Percentiles rank a stretch among this genome's conserved stretches.
Evolutionary conservation across 1,284 basidiomycete genomes (phyloP).

Genomic region (Lentinus polychrous): DNA sequence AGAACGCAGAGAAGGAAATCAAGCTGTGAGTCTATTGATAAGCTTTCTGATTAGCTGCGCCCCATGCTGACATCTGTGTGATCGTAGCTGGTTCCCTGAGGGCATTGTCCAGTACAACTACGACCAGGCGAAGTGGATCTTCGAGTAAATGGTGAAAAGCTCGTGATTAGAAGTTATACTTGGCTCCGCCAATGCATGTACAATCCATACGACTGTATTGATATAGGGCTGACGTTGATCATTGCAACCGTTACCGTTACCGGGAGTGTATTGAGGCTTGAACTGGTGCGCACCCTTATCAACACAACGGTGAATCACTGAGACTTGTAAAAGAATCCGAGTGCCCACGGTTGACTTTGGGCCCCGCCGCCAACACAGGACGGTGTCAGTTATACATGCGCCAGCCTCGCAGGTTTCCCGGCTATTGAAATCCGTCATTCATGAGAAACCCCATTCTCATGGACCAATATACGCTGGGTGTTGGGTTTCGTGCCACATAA

Average conservation of each 20-base stretch:
- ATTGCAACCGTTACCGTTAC: too few species aligned
- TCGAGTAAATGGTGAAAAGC: slow-evolving; percentile 52
- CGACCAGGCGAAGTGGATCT: slow-evolving; percentile 70
- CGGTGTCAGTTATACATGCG: background rate
- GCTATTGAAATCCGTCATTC: background rate
- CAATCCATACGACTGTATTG: slow-evolving; percentile 1
- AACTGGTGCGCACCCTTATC: background rate
- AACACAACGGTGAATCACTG: background rate
- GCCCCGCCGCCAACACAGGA: background rate
- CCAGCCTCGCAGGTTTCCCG: background rate
- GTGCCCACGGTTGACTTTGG: background rate
- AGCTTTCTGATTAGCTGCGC: background rate
- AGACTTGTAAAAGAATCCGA: background rate
- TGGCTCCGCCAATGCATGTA: background rate
- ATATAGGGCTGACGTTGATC: background rate
- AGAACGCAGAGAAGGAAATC: slow-evolving; percentile 90
- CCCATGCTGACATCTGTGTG: slow-evolving; percentile 12
- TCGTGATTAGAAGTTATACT: slow-evolving; percentile 1
- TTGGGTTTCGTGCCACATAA: background rate
- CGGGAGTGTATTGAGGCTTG: background rate
- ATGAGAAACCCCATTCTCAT: background rate
- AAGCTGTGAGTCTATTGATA: slow-evolving; percentile 53
- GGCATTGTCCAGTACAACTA: slow-evolving; percentile 73
- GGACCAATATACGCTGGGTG: background rate
- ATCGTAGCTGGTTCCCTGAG: slow-evolving; percentile 76